Evolutionary conservation across 2,329 filamentous ascomycete species (phyloP).

Genomic region (Beauveria asiatica): DNA sequence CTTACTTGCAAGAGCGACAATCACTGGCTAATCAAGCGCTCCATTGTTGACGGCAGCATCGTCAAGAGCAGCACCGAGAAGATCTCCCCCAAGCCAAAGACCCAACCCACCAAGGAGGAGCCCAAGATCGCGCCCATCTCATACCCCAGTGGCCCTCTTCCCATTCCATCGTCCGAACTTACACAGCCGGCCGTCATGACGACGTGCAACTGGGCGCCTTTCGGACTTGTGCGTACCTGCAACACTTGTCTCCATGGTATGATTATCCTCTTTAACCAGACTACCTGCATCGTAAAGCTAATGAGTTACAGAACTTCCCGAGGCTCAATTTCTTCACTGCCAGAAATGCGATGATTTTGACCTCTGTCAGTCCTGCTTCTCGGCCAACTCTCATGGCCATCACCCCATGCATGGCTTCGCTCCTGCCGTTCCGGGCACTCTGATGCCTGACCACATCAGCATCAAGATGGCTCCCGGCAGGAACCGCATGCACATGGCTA

Average conservation of each 20-base stretch:
- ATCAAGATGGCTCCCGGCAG: slow-evolving; percentile 70
- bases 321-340: slow-evolving; percentile 80
- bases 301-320: slow-evolving; percentile 50
- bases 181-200: not conserved
- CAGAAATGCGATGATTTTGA: slow-evolving; percentile 81
- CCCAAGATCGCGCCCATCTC: not conserved
- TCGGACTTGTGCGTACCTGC: slow-evolving; percentile 54
- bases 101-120: slow-evolving; percentile 7
- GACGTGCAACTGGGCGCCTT: not conserved
- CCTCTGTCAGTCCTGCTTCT: slow-evolving; percentile 77
- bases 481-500: slow-evolving; percentile 72
- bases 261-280: not conserved
- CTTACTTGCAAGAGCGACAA: slow-evolving; percentile 67
- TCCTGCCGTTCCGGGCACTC: slow-evolving; percentile 55
- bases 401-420: slow-evolving; percentile 79
- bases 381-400: slow-evolving; percentile 72
- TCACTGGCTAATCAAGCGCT: slow-evolving; percentile 94
- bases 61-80: slow-evolving; percentile 80
- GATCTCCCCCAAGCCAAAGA: slow-evolving; percentile 50
- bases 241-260: slow-evolving; percentile 48
- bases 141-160: not conserved
- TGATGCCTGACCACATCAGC: slow-evolving; percentile 52
- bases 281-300: not conserved
- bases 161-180: not conserved
- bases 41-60: slow-evolving; percentile 67